Evolutionary conservation across 148 eudicot genomes (phyloP), one percentile per base, ranked within the genome.

Genomic region (Nyssa sinensis): DNA sequence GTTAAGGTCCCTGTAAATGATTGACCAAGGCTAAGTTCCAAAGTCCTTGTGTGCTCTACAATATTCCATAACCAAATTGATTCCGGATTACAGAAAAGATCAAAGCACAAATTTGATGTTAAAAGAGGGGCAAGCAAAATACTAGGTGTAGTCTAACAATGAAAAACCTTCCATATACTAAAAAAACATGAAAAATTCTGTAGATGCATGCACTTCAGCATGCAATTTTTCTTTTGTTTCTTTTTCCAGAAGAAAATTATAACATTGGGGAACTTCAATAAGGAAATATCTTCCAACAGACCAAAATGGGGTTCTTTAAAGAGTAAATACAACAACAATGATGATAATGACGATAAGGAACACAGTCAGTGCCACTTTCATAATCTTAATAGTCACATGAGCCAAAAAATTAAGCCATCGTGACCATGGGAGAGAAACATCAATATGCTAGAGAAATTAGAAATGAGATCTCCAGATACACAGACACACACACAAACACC

Each of bases 1-100:
- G 73, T 95, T 95, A 29, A 95, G 96, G 81, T 95, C 97, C 91
- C 97, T 94, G 80, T 2, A 64, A 77, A 78, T 66, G 69, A 35
- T 25, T 35, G 33, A 51, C 2, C 32, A 72, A 67, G 39, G 47
- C 68, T 63, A 49, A 72, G 64, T 29, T 59, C 28, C 2, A 65
- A 12, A 49, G 59, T 61, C 25, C 55, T 39, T 28, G 44, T 23
- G 55, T 27, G 31, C 65, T 68, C 44, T n/a, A 51, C 17, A 62
- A 44, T 23, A 72, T 61, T 27, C 49, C 28, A 25, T 60, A 60
- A 39, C 55, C 55, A 37, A 60, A 39, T 28, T 37, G 25, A 39
- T 33, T 65, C n/a, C n/a, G 21, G 23, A n/a, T 34, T 35, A 11
- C 33, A 71, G 27, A 24, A n/a, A 35, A 25, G 12, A 59, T 24